A percentile compares a stretch with the other conserved stretches of the same genome.
Conservation (phyloP, 106 monocot genomes). For the Dendrobium nobile region DNA sequence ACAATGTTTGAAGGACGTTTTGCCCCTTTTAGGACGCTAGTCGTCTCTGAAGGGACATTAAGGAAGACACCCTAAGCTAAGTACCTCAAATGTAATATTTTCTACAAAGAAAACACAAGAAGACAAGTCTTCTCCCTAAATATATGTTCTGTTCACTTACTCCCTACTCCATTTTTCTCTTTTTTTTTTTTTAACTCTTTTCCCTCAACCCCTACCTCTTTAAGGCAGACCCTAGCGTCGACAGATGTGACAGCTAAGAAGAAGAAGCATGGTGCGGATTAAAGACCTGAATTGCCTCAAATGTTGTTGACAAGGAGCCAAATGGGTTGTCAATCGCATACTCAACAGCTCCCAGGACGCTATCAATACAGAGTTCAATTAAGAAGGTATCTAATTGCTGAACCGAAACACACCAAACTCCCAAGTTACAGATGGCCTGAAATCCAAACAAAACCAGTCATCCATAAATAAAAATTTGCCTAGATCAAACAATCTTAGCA, state of each 20-base stretch:
- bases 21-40: no score
- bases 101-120: neutral
- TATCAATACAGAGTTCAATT: conserved; percentile 11
- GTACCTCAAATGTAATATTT: no score
- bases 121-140: neutral
- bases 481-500: neutral
- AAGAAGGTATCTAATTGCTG: conserved; percentile 32
- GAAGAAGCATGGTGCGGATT: neutral
- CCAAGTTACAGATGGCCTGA: conserved; percentile 65
- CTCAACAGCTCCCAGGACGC: conserved; percentile 34
- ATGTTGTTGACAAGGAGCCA: conserved; percentile 46
- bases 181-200: neutral
- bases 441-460: conserved; percentile 4
- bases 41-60: no score
- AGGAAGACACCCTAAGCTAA: no score
- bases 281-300: conserved; percentile 62
- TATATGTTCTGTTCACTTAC: neutral
- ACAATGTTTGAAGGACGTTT: no score
- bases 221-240: neutral
- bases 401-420: conserved; percentile 58
- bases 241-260: neutral
- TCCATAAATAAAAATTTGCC: neutral
- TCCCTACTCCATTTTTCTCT: neutral
- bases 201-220: neutral
- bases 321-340: conserved; percentile 73